Conservation (phyloP, 1,284 basidiomycete genomes). For the Rhodotorula sp. region DNA sequence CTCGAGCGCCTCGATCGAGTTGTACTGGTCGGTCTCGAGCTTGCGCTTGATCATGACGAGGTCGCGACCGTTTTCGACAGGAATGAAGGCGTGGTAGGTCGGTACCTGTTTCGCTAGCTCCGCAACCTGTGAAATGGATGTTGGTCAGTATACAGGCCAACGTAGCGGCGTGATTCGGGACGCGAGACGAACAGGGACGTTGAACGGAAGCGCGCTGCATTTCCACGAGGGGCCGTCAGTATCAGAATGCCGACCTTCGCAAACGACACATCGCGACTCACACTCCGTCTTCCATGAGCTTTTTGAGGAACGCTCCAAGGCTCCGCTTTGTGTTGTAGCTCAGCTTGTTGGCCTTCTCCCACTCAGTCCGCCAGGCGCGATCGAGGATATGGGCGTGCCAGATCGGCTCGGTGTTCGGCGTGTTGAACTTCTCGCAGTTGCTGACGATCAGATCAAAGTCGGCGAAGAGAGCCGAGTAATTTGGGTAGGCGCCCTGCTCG, state of each 20-base stretch:
- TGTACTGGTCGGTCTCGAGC: conserved; percentile 78
- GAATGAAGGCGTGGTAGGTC: conserved; percentile 76
- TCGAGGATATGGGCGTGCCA: conserved; percentile 72
- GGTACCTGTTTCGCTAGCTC: conserved; percentile 67
- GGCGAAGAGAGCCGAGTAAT: conserved; percentile 74
- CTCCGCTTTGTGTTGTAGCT: conserved; percentile 77
- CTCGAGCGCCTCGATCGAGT: conserved; percentile 69
- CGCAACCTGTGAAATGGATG: conserved; percentile 29
- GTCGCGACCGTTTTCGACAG: conserved; percentile 81
- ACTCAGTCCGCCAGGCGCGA: conserved; percentile 74
- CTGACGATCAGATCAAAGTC: conserved; percentile 81
- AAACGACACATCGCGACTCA: conserved; percentile 51
- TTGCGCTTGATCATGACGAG: conserved; percentile 76
- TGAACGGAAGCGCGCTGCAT: conserved; percentile 24
- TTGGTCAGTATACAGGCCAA: background rate
- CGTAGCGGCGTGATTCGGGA: background rate
- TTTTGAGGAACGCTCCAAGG: conserved; percentile 68
- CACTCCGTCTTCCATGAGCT: conserved; percentile 68
- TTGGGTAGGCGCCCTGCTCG: conserved; percentile 62
- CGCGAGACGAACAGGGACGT: background rate
- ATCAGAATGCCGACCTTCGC: background rate
- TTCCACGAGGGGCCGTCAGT: background rate
- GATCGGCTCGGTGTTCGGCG: conserved; percentile 70
- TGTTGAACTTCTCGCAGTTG: conserved; percentile 80
- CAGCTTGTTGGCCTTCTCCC: conserved; percentile 73